Conservation (phyloP, 805 yeast genomes). For the Saccharomycopsis fibuligera region DNA sequence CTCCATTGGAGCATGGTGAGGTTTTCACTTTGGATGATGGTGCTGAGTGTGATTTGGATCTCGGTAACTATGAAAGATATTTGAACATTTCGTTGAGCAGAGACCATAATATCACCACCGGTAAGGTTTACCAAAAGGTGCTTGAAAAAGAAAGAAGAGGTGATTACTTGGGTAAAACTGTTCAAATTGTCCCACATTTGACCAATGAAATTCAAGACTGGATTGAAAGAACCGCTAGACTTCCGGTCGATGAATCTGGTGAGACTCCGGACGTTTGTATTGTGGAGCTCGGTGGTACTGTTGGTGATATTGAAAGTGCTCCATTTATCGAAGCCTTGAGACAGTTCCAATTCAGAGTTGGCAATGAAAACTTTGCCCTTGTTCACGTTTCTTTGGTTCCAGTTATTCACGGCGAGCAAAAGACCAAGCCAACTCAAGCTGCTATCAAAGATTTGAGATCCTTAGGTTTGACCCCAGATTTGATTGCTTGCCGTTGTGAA, state of each 20-base stretch:
- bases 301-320: constrained; percentile 97
- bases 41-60: constrained; percentile 96
- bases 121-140: constrained; percentile 91
- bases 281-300: constrained; percentile 97
- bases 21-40: constrained; percentile 97
- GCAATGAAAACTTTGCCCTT: constrained; percentile 86
- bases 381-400: constrained; percentile 97
- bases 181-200: constrained; percentile 97
- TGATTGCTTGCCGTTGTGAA: constrained; percentile 96
- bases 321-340: constrained; percentile 98
- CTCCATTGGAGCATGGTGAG: constrained; percentile 98
- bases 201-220: constrained; percentile 98
- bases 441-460: constrained; percentile 96
- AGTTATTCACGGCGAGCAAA: constrained; percentile 97
- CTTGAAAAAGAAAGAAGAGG: constrained; percentile 94
- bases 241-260: constrained; percentile 89
- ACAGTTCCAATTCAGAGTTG: constrained; percentile 97
- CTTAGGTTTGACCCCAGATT: constrained; percentile 89
- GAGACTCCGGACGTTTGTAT: constrained; percentile 93
- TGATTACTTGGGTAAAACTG: constrained; percentile 98
- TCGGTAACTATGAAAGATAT: constrained; percentile 97
- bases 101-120: constrained; percentile 97
- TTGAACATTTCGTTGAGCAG: constrained; percentile 86
- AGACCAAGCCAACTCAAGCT: constrained; percentile 99
- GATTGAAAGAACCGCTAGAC: constrained; percentile 87